Base-by-base conservation (phyloP, 805 yeast genomes). In the Groenewaldozyma salmanticensis region DNA sequence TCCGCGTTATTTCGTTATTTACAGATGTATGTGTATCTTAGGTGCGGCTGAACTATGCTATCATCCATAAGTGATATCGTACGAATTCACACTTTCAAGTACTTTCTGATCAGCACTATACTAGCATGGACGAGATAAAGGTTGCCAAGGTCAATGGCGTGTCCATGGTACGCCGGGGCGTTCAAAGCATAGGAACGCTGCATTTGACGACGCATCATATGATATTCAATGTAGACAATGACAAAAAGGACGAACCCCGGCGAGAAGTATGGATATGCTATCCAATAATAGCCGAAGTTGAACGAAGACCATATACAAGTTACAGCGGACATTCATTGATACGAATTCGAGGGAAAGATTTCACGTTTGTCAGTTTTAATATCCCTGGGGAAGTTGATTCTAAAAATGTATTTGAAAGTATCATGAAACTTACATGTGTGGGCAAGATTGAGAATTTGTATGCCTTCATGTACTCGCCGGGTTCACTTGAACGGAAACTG, bases 261-360 rank as follows among this genome's bases (percentile, higher is more conserved):
- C 66, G 77, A 43, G 97, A 92, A 58, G 74, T 85, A 22, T 92
- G 97, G 98, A 71, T 86, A 22, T 81, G 94, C 44, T 90, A 86
- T 59, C 96, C 96, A 1, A 74, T 87, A 47, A 77, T 88, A 24
- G 79, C 75, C 37, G 68, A 59, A 32, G 53, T 52, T 20, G 50
- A 51, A 35, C 48, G 57, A 31, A 48, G 37, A 27, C 46, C 43
- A 40, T 46, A 17, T 37, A 44, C 41, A 21, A 39, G 34, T 9
- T 16, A 46, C 4, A 24, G 42, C 13, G 50, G 44, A 21, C 51
- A 38, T 35, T 54, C 80, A 4, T 75, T 76, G 44, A 62, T 90
- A 35, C 73, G 94, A 36, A 55, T 90, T 7, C 72, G 77, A 31
- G 84, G 96, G 55, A 77, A 86, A 48, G 97, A 90, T 59, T 90